Evolutionary conservation across 768 basidiomycete species (phyloP).

Genomic region (Kwoniella dendrophila): DNA sequence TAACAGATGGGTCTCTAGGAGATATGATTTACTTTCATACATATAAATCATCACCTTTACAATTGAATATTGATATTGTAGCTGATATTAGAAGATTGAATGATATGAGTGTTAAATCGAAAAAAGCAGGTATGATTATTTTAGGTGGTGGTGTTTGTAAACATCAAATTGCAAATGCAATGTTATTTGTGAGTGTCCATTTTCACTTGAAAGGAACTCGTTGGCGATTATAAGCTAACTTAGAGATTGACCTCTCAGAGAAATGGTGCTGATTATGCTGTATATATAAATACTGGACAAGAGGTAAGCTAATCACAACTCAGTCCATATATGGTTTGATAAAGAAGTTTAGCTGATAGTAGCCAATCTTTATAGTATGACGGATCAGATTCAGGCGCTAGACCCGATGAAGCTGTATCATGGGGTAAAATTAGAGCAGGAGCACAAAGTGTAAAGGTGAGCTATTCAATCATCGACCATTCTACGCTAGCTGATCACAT

Average conservation of each 20-base stretch:
- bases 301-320: slow-evolving; percentile 58
- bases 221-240: not conserved
- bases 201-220: not conserved
- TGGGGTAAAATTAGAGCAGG: slow-evolving; percentile 97
- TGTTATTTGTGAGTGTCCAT: slow-evolving; percentile 79
- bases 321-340: not conserved
- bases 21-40: slow-evolving; percentile 99
- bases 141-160: slow-evolving; percentile 98
- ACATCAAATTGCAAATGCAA: slow-evolving; percentile 99
- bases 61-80: slow-evolving; percentile 85
- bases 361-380: slow-evolving; percentile 64
- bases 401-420: slow-evolving; percentile 95
- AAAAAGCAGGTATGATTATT: slow-evolving; percentile 96
- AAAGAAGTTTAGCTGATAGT: not conserved
- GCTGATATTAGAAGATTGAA: slow-evolving; percentile 89
- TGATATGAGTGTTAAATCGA: slow-evolving; percentile 80
- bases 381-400: slow-evolving; percentile 94
- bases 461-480: not conserved
- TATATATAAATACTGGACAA: slow-evolving; percentile 98
- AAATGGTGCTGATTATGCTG: slow-evolving; percentile 96
- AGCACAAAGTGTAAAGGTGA: slow-evolving; percentile 58
- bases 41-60: slow-evolving; percentile 73
- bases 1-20: slow-evolving; percentile 96
- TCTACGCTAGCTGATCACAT: not conserved
- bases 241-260: too few species aligned